Conservation (phyloP, 2,329 filamentous ascomycete species). For the Fusarium xylarioides region DNA sequence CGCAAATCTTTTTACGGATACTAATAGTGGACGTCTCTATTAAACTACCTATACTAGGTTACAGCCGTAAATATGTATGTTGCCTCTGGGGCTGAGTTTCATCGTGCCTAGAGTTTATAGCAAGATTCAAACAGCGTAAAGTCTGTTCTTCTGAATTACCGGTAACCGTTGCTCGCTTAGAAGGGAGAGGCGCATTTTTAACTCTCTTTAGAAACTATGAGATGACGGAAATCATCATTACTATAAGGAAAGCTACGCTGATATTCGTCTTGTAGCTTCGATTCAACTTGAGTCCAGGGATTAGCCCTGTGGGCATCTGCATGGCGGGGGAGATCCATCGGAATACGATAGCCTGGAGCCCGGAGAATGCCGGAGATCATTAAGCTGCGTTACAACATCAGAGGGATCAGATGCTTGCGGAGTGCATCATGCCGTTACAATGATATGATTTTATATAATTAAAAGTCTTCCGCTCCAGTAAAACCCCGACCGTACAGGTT, state of each 20-base stretch:
- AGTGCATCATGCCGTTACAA: background rate
- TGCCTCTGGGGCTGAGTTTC: background rate
- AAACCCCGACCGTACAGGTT: background rate
- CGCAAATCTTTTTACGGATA: background rate
- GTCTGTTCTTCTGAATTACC: background rate
- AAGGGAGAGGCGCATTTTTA: background rate
- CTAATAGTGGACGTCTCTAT: background rate
- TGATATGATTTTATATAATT: background rate
- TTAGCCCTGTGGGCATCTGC: slow-evolving; percentile 7
- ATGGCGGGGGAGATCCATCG: slow-evolving; percentile 1
- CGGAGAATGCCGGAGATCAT: slow-evolving; percentile 20
- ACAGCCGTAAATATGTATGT: background rate
- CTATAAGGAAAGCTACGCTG: background rate
- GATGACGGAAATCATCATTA: background rate
- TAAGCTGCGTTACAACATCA: background rate
- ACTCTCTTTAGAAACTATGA: background rate
- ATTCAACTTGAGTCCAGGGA: background rate
- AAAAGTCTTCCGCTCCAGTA: background rate
- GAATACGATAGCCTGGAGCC: background rate
- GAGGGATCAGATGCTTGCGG: background rate
- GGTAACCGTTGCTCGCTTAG: background rate
- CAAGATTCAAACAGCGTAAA: background rate
- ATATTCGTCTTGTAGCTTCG: background rate
- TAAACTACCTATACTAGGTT: background rate
- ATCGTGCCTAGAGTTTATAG: background rate